These are phyloP conservation scores for Yamadazyma paraphyllophila DNA, from an alignment of 805 yeast genomes.

Conservation along the genomic window DNA sequence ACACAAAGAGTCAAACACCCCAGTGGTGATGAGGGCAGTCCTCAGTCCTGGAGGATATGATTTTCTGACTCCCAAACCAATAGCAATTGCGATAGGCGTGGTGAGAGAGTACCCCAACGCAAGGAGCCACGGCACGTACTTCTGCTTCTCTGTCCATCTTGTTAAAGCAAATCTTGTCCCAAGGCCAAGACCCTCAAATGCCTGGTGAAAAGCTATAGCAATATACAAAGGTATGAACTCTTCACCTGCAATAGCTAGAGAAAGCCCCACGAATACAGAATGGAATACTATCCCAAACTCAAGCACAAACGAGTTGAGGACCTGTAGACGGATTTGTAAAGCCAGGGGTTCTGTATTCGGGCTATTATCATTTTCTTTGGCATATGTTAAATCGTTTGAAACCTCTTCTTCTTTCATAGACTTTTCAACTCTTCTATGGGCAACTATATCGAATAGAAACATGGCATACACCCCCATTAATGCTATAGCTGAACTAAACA, in stretches of 20 bases:
- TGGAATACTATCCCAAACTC: constrained; percentile 84
- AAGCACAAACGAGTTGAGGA: constrained; percentile 46
- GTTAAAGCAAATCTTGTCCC: constrained; percentile 60
- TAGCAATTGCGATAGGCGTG: constrained; percentile 74
- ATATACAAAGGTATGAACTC: constrained; percentile 70
- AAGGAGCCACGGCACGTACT: constrained; percentile 56
- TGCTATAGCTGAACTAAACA: constrained; percentile 53
- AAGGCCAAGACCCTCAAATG: constrained; percentile 82
- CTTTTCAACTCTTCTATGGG: constrained; percentile 29
- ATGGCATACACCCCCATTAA: constrained; percentile 49
- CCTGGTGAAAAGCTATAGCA: constrained; percentile 69
- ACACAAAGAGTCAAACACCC: constrained; percentile 71
- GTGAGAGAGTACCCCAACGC: constrained; percentile 53
- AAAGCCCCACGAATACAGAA: constrained; percentile 76
- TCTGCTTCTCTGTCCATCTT: constrained; percentile 32
- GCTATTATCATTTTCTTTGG: constrained; percentile 25
- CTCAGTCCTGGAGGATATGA: constrained; percentile 59
- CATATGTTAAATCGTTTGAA: constrained; percentile 13
- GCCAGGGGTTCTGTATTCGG: constrained; percentile 23
- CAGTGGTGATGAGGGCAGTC: constrained; percentile 61
- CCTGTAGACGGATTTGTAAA: constrained; percentile 47
- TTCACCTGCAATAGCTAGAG: constrained; percentile 74
- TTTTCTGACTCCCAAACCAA: constrained; percentile 73
- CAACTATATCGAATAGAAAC: constrained; percentile 51
- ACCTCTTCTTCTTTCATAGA: constrained; percentile 18